Conservation (phyloP, 1,284 basidiomycete species). For the Ustilago trichophora region DNA sequence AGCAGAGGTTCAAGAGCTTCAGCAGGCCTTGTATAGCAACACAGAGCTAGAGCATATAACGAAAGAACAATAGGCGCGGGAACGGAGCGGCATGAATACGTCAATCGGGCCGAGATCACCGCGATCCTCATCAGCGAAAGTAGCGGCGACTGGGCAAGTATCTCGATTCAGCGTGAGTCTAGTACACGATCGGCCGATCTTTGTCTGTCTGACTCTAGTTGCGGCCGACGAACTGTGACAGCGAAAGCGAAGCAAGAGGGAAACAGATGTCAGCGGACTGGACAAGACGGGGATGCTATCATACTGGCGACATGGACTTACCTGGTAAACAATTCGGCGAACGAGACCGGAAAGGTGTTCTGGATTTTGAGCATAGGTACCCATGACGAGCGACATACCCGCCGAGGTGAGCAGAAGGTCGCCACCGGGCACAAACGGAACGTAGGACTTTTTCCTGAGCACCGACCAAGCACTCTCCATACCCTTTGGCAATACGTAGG, state of each 20-base stretch:
- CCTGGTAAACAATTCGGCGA: constrained; percentile 84
- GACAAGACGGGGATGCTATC: too few relatives aligned
- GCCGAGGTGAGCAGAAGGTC: constrained; percentile 75
- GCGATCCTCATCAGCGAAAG: neutral
- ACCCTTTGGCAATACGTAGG: constrained; percentile 93
- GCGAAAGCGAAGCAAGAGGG: neutral
- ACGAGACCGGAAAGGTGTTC: constrained; percentile 87
- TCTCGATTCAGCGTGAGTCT: neutral
- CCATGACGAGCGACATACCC: constrained; percentile 93
- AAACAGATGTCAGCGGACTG: neutral
- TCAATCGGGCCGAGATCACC: neutral
- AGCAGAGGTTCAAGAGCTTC: too few relatives aligned
- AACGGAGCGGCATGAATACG: too few relatives aligned
- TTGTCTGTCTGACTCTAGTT: constrained; percentile 31
- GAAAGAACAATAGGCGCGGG: too few relatives aligned
- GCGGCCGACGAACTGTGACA: constrained; percentile 49
- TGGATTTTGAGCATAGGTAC: constrained; percentile 81
- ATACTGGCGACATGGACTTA: neutral
- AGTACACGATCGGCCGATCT: neutral
- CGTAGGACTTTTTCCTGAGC: constrained; percentile 78
- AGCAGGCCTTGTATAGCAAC: too few relatives aligned
- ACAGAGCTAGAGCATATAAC: too few relatives aligned
- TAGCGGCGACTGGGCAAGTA: neutral
- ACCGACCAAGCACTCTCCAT: constrained; percentile 76
- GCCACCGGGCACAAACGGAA: constrained; percentile 75